Evolutionary conservation across 441 rosid species (phyloP).

Genomic region (Daphne laureola): DNA sequence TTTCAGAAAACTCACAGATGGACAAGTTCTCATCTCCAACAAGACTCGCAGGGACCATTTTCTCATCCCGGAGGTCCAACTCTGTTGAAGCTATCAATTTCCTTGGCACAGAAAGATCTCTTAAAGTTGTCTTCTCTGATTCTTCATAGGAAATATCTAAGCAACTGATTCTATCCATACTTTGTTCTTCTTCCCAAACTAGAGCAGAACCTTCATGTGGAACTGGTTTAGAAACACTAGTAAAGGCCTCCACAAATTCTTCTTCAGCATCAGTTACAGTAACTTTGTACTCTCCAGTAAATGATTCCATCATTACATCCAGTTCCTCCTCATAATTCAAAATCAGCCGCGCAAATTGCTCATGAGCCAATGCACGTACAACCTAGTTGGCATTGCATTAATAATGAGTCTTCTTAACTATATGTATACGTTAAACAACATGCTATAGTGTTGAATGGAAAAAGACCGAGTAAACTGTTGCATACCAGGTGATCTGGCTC

Average conservation of each 20-base stretch:
- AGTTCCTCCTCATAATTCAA: constrained; percentile 56
- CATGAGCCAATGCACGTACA: constrained; percentile 91
- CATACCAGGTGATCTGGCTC: constrained; percentile 82
- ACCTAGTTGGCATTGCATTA: constrained; percentile 39
- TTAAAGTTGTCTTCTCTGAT: constrained; percentile 32
- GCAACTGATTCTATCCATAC: constrained; percentile 19
- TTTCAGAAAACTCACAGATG: constrained; percentile 28
- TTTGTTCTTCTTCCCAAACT: constrained; percentile 24
- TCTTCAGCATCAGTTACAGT: constrained; percentile 45
- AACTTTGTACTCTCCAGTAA: constrained; percentile 47
- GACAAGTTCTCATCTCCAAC: constrained; percentile 23
- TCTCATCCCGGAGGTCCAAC: constrained; percentile 20
- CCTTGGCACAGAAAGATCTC: constrained; percentile 25
- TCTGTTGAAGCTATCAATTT: constrained; percentile 20
- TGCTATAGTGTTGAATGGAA: background rate
- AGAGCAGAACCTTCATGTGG: constrained; percentile 23
- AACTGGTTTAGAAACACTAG: constrained; percentile 31
- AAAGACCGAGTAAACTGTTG: constrained; percentile 7
- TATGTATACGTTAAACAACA: background rate
- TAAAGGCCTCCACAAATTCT: constrained; percentile 36
- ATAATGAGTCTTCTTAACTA: constrained; percentile 12
- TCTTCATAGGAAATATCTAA: constrained; percentile 24
- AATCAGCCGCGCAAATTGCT: constrained; percentile 90
- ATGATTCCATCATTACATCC: constrained; percentile 53
- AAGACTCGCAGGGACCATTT: constrained; percentile 20